These are phyloP conservation scores for Stephania japonica DNA, from an alignment of 164 flowering plant genomes.

Conservation along the genomic window DNA sequence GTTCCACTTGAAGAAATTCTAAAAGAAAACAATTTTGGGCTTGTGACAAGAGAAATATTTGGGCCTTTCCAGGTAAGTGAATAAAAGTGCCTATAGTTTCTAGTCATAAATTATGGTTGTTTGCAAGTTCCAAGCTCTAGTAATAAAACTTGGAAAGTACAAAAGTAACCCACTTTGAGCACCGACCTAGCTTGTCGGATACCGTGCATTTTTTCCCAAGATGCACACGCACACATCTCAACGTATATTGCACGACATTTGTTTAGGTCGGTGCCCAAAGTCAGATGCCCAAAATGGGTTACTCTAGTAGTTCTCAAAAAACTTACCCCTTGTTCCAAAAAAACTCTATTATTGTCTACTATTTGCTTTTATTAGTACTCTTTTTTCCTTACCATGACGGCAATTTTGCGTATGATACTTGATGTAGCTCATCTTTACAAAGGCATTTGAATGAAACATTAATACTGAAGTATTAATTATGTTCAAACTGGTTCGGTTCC, in stretches of 20 bases:
- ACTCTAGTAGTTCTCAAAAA: too few species aligned
- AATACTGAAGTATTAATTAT: background rate
- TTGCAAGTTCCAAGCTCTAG: background rate
- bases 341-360: background rate
- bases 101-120: background rate
- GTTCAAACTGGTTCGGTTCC: constrained; percentile 14
- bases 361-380: background rate
- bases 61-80: constrained; percentile 92
- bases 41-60: constrained; percentile 86
- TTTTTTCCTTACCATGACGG: background rate
- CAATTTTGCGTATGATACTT: background rate
- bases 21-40: constrained; percentile 65
- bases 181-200: too few species aligned
- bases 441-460: background rate
- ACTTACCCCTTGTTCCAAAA: too few species aligned
- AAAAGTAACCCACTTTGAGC: too few species aligned
- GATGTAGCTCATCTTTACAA: background rate
- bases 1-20: constrained; percentile 84
- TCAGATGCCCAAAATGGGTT: too few species aligned
- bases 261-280: too few species aligned
- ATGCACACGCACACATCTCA: too few species aligned
- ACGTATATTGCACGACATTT: too few species aligned
- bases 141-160: background rate
- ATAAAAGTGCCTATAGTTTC: background rate
- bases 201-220: too few species aligned